Conservation (phyloP, 2,329 filamentous ascomycete genomes). For the Leptosphaerulina australis region DNA sequence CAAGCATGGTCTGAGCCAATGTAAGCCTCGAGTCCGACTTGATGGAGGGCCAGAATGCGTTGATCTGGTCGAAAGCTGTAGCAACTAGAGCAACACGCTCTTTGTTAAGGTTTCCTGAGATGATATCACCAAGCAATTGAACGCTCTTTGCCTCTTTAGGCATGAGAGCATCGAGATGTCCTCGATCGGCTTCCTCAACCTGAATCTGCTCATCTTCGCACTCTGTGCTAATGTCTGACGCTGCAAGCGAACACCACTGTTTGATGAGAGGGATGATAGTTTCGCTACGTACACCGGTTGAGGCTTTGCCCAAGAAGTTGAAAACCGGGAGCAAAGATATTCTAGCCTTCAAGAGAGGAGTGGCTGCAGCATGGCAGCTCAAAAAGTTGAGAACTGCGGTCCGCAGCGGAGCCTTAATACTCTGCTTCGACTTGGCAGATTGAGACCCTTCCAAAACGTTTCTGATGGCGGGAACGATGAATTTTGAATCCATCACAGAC, state of each 20-base stretch:
- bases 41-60: slow-evolving; percentile 73
- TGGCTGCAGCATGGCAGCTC: slow-evolving; percentile 71
- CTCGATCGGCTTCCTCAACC: slow-evolving; percentile 57
- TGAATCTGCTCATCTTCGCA: slow-evolving; percentile 59
- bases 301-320: slow-evolving; percentile 72
- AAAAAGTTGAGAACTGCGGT: slow-evolving; percentile 73
- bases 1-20: slow-evolving; percentile 67
- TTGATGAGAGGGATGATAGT: slow-evolving; percentile 76
- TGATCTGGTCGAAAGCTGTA: slow-evolving; percentile 71
- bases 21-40: slow-evolving; percentile 67
- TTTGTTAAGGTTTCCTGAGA: slow-evolving; percentile 53
- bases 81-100: slow-evolving; percentile 62
- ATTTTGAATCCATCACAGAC: slow-evolving; percentile 77
- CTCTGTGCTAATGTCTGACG: slow-evolving; percentile 57
- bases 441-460: slow-evolving; percentile 64
- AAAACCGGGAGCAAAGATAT: slow-evolving; percentile 72
- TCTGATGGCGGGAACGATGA: slow-evolving; percentile 70
- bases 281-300: slow-evolving; percentile 74
- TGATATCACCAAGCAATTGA: slow-evolving; percentile 58
- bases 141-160: slow-evolving; percentile 65
- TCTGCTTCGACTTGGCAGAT: slow-evolving; percentile 27
- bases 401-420: slow-evolving; percentile 66
- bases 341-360: slow-evolving; percentile 73
- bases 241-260: slow-evolving; percentile 67
- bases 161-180: slow-evolving; percentile 60